Percentiles rank a stretch among this genome's conserved stretches.
phyloP scores from a whole-genome alignment of 139 green algal species.

The Chlamydomonas asymmetrica region DNA sequence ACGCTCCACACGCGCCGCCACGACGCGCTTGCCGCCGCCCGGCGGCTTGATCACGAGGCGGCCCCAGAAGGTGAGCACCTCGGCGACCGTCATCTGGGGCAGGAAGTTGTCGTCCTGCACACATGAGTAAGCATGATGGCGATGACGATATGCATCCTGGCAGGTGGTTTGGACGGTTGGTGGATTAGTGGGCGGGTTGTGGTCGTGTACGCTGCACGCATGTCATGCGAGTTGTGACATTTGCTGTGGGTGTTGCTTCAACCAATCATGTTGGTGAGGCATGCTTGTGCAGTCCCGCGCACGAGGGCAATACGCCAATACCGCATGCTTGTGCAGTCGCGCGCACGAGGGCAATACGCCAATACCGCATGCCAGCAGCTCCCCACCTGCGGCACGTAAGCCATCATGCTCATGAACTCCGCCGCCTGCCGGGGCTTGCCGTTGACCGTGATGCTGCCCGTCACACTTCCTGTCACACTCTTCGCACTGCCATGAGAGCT shows the following conservation, averaged over 20 bases:
- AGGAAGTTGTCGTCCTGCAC: slow-evolving; percentile 59
- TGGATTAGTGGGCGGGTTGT: too few species aligned
- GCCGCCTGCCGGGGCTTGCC: not conserved
- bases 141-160: not conserved
- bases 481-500: not conserved
- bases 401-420: slow-evolving; percentile 21
- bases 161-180: not conserved
- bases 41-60: slow-evolving; percentile 32
- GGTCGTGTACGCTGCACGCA: not conserved
- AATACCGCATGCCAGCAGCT: not conserved
- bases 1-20: not conserved
- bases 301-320: not conserved
- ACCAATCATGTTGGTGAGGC: not conserved
- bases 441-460: slow-evolving; percentile 37
- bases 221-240: not conserved
- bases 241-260: not conserved
- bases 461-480: not conserved
- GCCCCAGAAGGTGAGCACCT: slow-evolving; percentile 20
- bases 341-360: not conserved
- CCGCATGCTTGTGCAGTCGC: not conserved
- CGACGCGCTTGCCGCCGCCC: not conserved
- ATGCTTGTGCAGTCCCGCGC: not conserved
- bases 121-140: not conserved
- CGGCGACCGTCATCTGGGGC: slow-evolving; percentile 53
- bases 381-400: slow-evolving; percentile 52